Evolutionary conservation across 306 rosid genomes (phyloP), one percentile per base, ranked within the genome.

Genomic region (Casuarina glauca): DNA sequence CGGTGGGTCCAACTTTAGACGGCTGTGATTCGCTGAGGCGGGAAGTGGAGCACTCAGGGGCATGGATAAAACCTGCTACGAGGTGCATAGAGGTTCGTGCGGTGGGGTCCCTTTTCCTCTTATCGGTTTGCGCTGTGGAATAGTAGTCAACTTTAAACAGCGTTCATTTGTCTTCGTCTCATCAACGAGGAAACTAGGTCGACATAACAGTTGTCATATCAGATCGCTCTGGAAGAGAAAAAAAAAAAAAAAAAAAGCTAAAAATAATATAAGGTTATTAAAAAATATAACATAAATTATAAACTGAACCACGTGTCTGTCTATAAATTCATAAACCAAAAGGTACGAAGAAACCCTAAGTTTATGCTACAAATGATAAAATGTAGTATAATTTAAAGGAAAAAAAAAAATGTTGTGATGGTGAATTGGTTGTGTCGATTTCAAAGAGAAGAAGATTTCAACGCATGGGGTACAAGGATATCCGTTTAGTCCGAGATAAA

Each of bases 81-180:
- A 64, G 2, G 55, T 35, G 69, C 48, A 6, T 6, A 3, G 74
- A 68, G 9, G 32, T 39, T 10, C 68, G 58, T 49, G 54, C n/a
- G 5, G 6, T 61, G 76, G 83, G 82, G 20, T 84, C 88, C 86
- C 46, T 13, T 17, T 1, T 42, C 15, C 15, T 19, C 35, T 72
- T 50, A 70, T 77, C 6, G 64, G 53, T 15, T 61, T 26, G 11
- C 39, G 39, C 1, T 36, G 0, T 9, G 20, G 36, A 38, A 1
- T 1, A 2, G 2, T 13, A 72, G 82, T 86, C 87, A 86, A 86
- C 89, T 82, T 43, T 63, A 15, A 60, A 77, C 81, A 76, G 50
- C 12, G 4, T 6, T 2, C n/a, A 44, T 49, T 39, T 16, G 44
- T 39, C 51, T 5, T 17, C 44, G 35, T 4, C 38, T 12, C 11